Evolutionary conservation across 306 rosid species (phyloP).

Genomic region (Corylus americana): DNA sequence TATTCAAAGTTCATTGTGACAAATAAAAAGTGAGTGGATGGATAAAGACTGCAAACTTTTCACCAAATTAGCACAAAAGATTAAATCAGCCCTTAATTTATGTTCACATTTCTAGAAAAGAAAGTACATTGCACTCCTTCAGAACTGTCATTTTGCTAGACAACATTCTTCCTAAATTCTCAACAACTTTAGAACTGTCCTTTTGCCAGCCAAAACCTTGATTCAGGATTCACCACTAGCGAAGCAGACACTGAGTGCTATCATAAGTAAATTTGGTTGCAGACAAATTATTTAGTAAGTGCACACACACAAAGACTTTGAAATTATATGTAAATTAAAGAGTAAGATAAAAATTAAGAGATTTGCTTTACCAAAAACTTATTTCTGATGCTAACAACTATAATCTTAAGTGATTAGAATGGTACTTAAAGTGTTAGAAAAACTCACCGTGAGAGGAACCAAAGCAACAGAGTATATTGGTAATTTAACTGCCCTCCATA

Average conservation of each 20-base stretch:
- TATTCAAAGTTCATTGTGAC: not conserved
- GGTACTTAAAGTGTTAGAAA: not conserved
- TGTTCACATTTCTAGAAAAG: not conserved
- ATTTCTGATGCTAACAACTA: not conserved
- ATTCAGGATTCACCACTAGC: not conserved
- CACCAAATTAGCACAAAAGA: not conserved
- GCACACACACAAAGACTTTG: not conserved
- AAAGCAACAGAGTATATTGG: constrained; percentile 91
- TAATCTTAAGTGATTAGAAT: not conserved
- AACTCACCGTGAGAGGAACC: constrained; percentile 82
- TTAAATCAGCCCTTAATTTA: not conserved
- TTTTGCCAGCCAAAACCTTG: constrained; percentile 1
- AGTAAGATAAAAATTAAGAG: not conserved
- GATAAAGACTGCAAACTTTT: not conserved
- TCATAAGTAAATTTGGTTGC: not conserved
- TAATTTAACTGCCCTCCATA: constrained; percentile 87
- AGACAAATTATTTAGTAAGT: not conserved
- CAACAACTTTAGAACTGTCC: not conserved
- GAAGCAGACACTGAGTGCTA: not conserved
- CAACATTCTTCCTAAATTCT: not conserved
- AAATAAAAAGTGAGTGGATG: not conserved
- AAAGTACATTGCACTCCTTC: not conserved
- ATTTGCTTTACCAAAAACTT: not conserved
- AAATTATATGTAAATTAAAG: not conserved
- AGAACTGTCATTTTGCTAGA: no score